Conservation (phyloP, 2,329 filamentous ascomycete genomes). For the Pestalotiopsis sp. region DNA sequence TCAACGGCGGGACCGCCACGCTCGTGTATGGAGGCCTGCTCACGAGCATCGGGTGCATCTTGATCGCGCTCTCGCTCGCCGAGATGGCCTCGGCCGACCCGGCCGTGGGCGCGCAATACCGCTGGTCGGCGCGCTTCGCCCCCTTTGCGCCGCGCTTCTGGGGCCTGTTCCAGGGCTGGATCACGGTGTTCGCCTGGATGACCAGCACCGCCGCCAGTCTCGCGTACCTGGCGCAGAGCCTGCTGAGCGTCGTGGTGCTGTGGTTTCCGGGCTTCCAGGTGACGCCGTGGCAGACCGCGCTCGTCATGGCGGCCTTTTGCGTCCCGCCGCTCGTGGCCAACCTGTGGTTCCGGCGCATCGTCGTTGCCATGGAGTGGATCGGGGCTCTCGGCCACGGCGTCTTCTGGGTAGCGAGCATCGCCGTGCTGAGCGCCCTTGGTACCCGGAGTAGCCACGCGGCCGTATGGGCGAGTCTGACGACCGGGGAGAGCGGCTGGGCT, state of each 20-base stretch:
- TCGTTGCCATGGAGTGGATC: constrained; percentile 10
- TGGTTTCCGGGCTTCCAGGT: constrained; percentile 3
- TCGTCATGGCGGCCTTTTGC: constrained; percentile 11
- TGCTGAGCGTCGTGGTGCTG: constrained; percentile 1
- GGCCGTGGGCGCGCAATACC: constrained; percentile 12
- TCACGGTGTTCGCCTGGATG: constrained; percentile 13
- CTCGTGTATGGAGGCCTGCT: constrained; percentile 1
- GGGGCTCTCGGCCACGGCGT: constrained; percentile 9
- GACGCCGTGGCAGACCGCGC: constrained; percentile 2
- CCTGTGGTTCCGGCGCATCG: constrained; percentile 9
- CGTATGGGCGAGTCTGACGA: constrained; percentile 5
- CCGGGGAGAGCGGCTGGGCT: not conserved
- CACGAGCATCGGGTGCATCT: not conserved
- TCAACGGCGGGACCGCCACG: constrained; percentile 8
- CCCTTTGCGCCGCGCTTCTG: constrained; percentile 11
- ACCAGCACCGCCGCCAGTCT: constrained; percentile 4
- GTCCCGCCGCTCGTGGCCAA: constrained; percentile 8
- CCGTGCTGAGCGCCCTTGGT: not conserved
- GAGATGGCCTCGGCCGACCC: constrained; percentile 13
- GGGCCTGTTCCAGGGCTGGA: constrained; percentile 13
- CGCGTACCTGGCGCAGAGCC: constrained; percentile 9
- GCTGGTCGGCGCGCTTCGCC: constrained; percentile 8
- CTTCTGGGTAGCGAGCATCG: constrained; percentile 12
- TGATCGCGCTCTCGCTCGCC: constrained; percentile 12
- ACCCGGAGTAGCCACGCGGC: not conserved